A percentile compares a stretch with the other conserved stretches of the same genome.
Evolutionary conservation across 768 basidiomycete genomes (phyloP).

Genomic region (Neoboletus subvelutipes): DNA sequence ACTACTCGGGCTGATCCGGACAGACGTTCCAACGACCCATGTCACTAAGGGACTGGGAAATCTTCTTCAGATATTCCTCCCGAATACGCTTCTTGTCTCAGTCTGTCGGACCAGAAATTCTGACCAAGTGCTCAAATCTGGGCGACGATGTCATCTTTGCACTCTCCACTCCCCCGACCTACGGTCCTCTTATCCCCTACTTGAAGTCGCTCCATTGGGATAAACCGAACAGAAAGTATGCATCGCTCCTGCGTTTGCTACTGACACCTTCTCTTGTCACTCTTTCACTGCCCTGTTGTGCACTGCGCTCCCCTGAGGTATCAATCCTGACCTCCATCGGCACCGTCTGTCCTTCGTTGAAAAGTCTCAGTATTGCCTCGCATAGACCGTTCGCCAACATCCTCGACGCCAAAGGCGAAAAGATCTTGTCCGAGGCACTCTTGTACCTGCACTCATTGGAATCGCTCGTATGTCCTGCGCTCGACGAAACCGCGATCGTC

Average conservation of each 20-base stretch:
- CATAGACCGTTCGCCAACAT: background rate
- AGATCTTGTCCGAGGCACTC: slow-evolving; percentile 23
- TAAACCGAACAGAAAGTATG: slow-evolving; percentile 10
- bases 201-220: slow-evolving; percentile 24
- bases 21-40: slow-evolving; percentile 27
- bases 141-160: slow-evolving; percentile 26
- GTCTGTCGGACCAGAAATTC: background rate
- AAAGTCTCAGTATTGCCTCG: slow-evolving; percentile 5
- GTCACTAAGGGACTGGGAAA: slow-evolving; percentile 28
- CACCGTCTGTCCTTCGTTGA: slow-evolving; percentile 22
- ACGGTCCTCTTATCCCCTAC: slow-evolving; percentile 22
- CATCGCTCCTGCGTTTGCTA: slow-evolving; percentile 21
- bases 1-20: slow-evolving; percentile 9
- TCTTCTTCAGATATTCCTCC: slow-evolving; percentile 28
- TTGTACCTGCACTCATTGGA: slow-evolving; percentile 17
- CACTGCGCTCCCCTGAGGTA: slow-evolving; percentile 16
- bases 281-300: slow-evolving; percentile 10
- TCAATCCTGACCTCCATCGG: slow-evolving; percentile 23
- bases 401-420: slow-evolving; percentile 14
- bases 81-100: slow-evolving; percentile 18
- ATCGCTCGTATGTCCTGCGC: slow-evolving; percentile 17
- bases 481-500: slow-evolving; percentile 22
- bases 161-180: slow-evolving; percentile 23
- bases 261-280: slow-evolving; percentile 22
- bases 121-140: slow-evolving; percentile 3